Base-by-base conservation (phyloP, 2,329 filamentous ascomycete genomes). In the Huntiella decipiens region DNA sequence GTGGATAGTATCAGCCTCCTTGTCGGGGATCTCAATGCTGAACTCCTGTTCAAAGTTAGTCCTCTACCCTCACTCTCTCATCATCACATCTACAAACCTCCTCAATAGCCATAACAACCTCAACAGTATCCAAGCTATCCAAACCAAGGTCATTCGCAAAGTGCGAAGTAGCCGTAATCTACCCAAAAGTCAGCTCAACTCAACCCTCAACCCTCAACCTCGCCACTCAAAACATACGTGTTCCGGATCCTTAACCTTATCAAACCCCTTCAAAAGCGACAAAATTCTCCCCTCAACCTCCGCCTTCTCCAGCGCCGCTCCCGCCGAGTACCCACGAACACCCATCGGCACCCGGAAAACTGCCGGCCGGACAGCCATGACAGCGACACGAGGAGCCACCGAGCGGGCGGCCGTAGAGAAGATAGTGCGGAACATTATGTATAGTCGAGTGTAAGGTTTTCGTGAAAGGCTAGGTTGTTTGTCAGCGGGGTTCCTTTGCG, bases 71-170 rank as follows among this genome's bases (percentile, higher is more conserved):
- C 22, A 15, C 8, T 1, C 7, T 22, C 15, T 22, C 15, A 15
- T 19, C 5, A 17, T 33, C 13, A 32, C 16, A 36, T 64, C 53
- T 66, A 15, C 19, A 17, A 38, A 86, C 82, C 79, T 98, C 91
- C 75, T 98, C 91, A 66, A 98, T 96, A 54, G 91, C 91, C 91
- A 98, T 98, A 57, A 98, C 91, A 55, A 98, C 91, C 73, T 98
- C 91, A 53, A 98, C 91, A 53, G 91, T 95, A 65, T 98, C 91
- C 64, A 98, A 75, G 67, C 82, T 92, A 71, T 98, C 91, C 58
- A 98, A 72, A 54, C 87, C 91, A 53, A 98, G 82, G 67, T 98
- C 88, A 64, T 95, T 96, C 61, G 85, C 74, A 68, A 98, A 98
- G 74, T 96, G 87, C 50, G 88, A 80, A 45, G 69, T 71, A 52